These are phyloP conservation scores for Agaricus bisporus DNA, from an alignment of 768 basidiomycete species.

Conservation along the genomic window DNA sequence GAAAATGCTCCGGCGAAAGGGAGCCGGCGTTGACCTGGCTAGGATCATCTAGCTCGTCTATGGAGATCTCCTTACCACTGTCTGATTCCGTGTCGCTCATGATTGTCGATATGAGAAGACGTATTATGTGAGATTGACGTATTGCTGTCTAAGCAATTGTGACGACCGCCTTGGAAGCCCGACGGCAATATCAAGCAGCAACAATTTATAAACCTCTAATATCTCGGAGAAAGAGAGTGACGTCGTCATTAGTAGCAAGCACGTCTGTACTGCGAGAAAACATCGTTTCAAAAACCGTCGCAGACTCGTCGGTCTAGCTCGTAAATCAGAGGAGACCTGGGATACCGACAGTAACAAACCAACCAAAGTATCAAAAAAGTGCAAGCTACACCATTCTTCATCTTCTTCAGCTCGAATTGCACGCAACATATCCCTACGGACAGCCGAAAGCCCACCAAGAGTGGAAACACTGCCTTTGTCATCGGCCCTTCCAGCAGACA, in stretches of 20 bases:
- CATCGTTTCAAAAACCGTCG: conserved; percentile 49
- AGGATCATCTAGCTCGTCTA: background rate
- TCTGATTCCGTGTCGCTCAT: conserved; percentile 47
- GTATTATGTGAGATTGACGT: no score
- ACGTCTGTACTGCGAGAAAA: conserved; percentile 51
- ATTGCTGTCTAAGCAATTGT: no score
- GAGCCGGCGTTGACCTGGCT: background rate
- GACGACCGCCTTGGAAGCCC: no score
- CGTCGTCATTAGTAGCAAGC: conserved; percentile 49
- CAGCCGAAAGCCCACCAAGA: conserved; percentile 64
- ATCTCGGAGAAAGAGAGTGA: conserved; percentile 51
- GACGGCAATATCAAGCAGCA: background rate
- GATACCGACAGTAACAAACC: conserved; percentile 15
- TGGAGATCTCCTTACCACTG: background rate
- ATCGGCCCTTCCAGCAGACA: conserved; percentile 64
- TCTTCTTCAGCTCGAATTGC: conserved; percentile 74
- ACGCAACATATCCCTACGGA: conserved; percentile 71
- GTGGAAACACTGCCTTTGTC: conserved; percentile 45
- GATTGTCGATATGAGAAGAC: conserved; percentile 6
- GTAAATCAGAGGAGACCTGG: conserved; percentile 3
- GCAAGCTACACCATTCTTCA: conserved; percentile 65
- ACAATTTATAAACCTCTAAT: conserved; percentile 43
- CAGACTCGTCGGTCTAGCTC: conserved; percentile 53
- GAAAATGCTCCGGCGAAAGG: background rate
- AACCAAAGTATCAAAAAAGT: conserved; percentile 64